Conservation (phyloP, 2,329 filamentous ascomycete species). For the Stachybotrys echinatus region DNA sequence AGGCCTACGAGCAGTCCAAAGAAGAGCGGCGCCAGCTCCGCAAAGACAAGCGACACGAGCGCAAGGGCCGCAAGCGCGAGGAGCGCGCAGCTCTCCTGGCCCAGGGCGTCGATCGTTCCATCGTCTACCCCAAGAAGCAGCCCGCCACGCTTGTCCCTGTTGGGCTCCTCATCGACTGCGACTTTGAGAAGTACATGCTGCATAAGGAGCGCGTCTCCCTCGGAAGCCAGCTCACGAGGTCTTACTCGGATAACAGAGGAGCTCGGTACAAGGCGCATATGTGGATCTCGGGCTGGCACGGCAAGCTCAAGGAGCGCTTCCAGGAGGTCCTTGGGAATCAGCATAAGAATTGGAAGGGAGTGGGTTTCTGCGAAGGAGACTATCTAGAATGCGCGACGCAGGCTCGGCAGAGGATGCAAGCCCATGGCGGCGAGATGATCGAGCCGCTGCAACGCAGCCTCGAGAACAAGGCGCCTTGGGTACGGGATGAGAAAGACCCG, state of each 20-base stretch:
- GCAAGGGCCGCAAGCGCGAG: constrained; percentile 41
- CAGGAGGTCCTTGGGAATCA: constrained; percentile 67
- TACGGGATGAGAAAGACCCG: constrained; percentile 23
- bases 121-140: constrained; percentile 26
- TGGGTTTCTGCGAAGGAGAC: constrained; percentile 67
- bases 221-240: constrained; percentile 75
- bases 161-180: constrained; percentile 81
- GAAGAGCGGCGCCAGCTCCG: constrained; percentile 49
- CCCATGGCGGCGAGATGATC: constrained; percentile 49
- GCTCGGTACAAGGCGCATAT: constrained; percentile 65
- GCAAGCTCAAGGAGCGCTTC: constrained; percentile 71
- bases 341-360: constrained; percentile 74
- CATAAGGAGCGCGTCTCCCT: constrained; percentile 83
- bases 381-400: constrained; percentile 64
- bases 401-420: constrained; percentile 62
- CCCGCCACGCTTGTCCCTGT: constrained; percentile 60
- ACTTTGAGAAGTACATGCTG: constrained; percentile 85
- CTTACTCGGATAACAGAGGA: constrained; percentile 81
- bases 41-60: constrained; percentile 49
- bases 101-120: constrained; percentile 35
- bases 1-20: constrained; percentile 71
- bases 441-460: constrained; percentile 47
- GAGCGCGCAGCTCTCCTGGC: constrained; percentile 46
- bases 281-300: constrained; percentile 72
- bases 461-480: constrained; percentile 21